Evolutionary conservation across 176 grass and related monocot species (phyloP).

Genomic region (Ensete ventricosum): DNA sequence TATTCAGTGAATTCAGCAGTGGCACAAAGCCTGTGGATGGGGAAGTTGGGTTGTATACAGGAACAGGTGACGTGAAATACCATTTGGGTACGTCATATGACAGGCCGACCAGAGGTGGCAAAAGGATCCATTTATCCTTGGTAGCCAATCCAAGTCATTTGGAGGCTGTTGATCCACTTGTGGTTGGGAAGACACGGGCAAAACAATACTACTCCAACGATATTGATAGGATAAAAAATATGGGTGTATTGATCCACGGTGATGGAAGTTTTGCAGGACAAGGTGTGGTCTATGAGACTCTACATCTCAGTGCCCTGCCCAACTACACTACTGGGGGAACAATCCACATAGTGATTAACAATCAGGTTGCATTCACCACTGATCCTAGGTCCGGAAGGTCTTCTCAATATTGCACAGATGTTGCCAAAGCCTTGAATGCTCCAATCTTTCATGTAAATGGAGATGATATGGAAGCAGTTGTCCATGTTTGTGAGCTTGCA

Average conservation of each 20-base stretch:
- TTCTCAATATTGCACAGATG: slow-evolving; percentile 69
- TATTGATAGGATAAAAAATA: slow-evolving; percentile 75
- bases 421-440: slow-evolving; percentile 50
- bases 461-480: slow-evolving; percentile 89
- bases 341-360: slow-evolving; percentile 68
- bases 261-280: slow-evolving; percentile 96
- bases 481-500: slow-evolving; percentile 74
- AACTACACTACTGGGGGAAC: slow-evolving; percentile 93
- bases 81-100: slow-evolving; percentile 95
- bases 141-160: slow-evolving; percentile 92
- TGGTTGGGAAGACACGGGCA: slow-evolving; percentile 75
- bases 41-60: slow-evolving; percentile 77
- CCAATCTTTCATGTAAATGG: slow-evolving; percentile 95
- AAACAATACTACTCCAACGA: slow-evolving; percentile 93
- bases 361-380: slow-evolving; percentile 71
- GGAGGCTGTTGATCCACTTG: slow-evolving; percentile 88
- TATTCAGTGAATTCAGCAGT: slow-evolving; percentile 89
- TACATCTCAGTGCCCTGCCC: slow-evolving; percentile 89
- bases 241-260: slow-evolving; percentile 79
- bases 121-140: slow-evolving; percentile 75
- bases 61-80: slow-evolving; percentile 92
- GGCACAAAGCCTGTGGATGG: slow-evolving; percentile 84
- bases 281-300: slow-evolving; percentile 86
- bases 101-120: slow-evolving; percentile 76
- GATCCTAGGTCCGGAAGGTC: slow-evolving; percentile 63